Percentiles rank a stretch among this genome's conserved stretches.
Evolutionary conservation across 2,329 filamentous ascomycete genomes (phyloP).

Genomic region (Macroventuria anomochaeta): DNA sequence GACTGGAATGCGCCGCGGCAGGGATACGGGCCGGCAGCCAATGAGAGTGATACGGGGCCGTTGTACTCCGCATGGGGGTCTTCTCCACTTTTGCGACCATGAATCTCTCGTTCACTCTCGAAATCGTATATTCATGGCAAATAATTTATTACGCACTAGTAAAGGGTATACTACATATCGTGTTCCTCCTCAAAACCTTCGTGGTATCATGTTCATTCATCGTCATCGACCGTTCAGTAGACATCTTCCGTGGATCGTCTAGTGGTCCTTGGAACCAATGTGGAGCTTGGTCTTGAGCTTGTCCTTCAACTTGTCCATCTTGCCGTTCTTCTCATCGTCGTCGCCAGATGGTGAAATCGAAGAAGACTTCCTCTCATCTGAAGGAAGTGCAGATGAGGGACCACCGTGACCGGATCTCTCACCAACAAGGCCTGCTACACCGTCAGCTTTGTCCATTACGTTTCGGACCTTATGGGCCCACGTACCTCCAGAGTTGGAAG

Average conservation of each 20-base stretch:
- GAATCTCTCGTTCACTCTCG: neutral
- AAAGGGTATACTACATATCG: slow-evolving; percentile 16
- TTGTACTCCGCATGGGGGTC: neutral
- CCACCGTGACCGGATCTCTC: slow-evolving; percentile 57
- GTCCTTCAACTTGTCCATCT: slow-evolving; percentile 51
- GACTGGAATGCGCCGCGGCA: neutral
- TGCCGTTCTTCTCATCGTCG: slow-evolving; percentile 44
- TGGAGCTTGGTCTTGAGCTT: slow-evolving; percentile 76
- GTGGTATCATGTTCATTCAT: slow-evolving; percentile 34
- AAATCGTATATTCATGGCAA: neutral
- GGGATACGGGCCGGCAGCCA: neutral
- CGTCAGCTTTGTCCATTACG: slow-evolving; percentile 44
- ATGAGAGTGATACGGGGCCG: neutral
- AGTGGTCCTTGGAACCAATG: slow-evolving; percentile 48
- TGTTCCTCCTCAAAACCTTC: slow-evolving; percentile 7
- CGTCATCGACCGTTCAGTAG: slow-evolving; percentile 13
- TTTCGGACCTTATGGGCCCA: slow-evolving; percentile 31
- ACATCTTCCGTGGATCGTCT: slow-evolving; percentile 1
- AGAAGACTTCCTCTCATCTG: neutral
- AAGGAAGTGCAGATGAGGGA: slow-evolving; percentile 24
- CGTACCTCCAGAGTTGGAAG: slow-evolving; percentile 17
- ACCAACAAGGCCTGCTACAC: slow-evolving; percentile 59
- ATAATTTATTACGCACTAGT: slow-evolving; percentile 11
- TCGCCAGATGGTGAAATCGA: slow-evolving; percentile 22
- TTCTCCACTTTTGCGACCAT: neutral